These are phyloP conservation scores for Colletotrichum magnum DNA, from an alignment of 2,329 filamentous ascomycete species.

Conservation along the genomic window DNA sequence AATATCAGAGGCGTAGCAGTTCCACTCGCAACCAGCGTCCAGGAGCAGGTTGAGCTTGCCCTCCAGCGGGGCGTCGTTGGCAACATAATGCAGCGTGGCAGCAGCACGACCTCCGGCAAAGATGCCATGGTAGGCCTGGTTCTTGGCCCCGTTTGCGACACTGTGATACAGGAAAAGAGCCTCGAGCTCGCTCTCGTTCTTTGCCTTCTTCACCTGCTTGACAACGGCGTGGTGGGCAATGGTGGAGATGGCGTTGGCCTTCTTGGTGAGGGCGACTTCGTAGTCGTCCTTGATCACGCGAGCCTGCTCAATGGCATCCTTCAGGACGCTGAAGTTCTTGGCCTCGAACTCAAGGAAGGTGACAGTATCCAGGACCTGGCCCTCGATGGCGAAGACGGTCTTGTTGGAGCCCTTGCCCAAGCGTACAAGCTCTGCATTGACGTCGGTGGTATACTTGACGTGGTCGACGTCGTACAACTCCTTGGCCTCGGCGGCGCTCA, in stretches of 20 bases:
- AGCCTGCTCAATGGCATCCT: slow-evolving; percentile 76
- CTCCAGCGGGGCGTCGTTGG: slow-evolving; percentile 78
- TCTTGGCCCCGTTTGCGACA: slow-evolving; percentile 80
- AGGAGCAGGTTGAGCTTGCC: slow-evolving; percentile 85
- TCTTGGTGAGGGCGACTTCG: slow-evolving; percentile 80
- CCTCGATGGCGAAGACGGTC: slow-evolving; percentile 81
- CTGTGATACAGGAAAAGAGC: slow-evolving; percentile 84
- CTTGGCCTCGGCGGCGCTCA: slow-evolving; percentile 82
- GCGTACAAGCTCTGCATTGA: slow-evolving; percentile 79
- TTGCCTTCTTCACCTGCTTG: slow-evolving; percentile 71
- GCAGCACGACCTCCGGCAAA: slow-evolving; percentile 85
- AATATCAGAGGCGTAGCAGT: slow-evolving; percentile 80
- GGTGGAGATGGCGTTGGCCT: slow-evolving; percentile 80
- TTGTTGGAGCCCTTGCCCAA: slow-evolving; percentile 56
- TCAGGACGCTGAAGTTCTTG: slow-evolving; percentile 67
- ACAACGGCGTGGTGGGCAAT: slow-evolving; percentile 76
- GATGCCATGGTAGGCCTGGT: slow-evolving; percentile 91
- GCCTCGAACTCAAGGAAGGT: slow-evolving; percentile 71
- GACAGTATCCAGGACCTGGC: slow-evolving; percentile 80
- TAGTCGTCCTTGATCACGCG: slow-evolving; percentile 82
- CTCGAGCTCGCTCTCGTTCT: slow-evolving; percentile 87
- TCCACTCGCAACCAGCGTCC: slow-evolving; percentile 85
- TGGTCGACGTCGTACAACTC: slow-evolving; percentile 85
- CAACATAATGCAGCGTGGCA: slow-evolving; percentile 89
- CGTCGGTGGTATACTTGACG: slow-evolving; percentile 79